Percentiles rank a stretch among this genome's conserved stretches.
Evolutionary conservation across 495 filamentous ascomycete genomes (phyloP).

Genomic region (Podospora pseudoanserina): DNA sequence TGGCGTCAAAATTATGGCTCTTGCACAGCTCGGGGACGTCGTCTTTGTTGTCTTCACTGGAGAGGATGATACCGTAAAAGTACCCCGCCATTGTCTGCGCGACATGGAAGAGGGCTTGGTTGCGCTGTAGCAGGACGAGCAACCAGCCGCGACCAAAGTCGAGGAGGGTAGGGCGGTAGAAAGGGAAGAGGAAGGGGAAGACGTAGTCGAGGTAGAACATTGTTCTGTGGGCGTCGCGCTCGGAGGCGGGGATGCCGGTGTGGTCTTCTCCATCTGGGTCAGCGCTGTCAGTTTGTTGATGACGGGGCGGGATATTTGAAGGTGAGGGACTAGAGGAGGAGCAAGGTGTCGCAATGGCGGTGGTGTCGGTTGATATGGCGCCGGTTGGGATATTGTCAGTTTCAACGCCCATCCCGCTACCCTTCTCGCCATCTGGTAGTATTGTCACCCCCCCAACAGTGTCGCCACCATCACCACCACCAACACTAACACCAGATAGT

Average conservation of each 20-base stretch:
- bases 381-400: background rate
- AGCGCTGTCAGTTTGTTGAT: background rate
- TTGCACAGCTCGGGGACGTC: slow-evolving; percentile 27
- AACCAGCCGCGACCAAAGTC: slow-evolving; percentile 51
- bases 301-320: background rate
- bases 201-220: slow-evolving; percentile 53
- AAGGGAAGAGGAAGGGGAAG: slow-evolving; percentile 53
- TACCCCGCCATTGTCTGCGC: slow-evolving; percentile 47
- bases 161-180: slow-evolving; percentile 47
- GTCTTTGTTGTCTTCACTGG: slow-evolving; percentile 10
- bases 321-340: background rate
- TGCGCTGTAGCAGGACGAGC: slow-evolving; percentile 48
- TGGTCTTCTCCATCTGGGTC: background rate
- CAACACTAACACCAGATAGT: background rate
- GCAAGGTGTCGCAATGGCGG: background rate
- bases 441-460: background rate
- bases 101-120: slow-evolving; percentile 46
- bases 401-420: background rate
- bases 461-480: too few species aligned
- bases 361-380: background rate
- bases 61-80: slow-evolving; percentile 42
- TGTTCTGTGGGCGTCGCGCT: slow-evolving; percentile 29
- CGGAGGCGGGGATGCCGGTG: slow-evolving; percentile 2
- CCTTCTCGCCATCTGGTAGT: background rate
- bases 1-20: slow-evolving; percentile 29